Base-by-base conservation (phyloP, 2,329 filamentous ascomycete species). In the Cladosporium sphaerospermum region DNA sequence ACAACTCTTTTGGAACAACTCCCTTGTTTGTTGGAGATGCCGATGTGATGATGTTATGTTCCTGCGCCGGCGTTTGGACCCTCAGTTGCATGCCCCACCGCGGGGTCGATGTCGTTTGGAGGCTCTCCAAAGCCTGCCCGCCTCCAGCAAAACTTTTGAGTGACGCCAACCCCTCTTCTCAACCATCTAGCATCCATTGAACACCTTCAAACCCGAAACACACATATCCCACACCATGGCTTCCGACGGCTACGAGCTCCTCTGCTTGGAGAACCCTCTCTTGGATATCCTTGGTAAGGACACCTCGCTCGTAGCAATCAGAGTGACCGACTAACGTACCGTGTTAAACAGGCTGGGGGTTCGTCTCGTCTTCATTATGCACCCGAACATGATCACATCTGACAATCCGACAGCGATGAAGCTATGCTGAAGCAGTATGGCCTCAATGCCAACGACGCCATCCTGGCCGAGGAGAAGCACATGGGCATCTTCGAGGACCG, bases 251-350 rank as follows among this genome's bases (percentile, higher is more conserved):
- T 97, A 86, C 77, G 80, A 88, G 73, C 86, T 99, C 67, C 81
- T 97, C 68, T 93, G 87, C 75, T 77, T 99, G 67, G 93, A 96
- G 85, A 99, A 99, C 75, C 93, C 93, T 72, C 85, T 99, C 65
- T 87, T 99, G 66, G 92, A 99, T 71, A 99, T 99, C 72, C 92
- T 96, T 76, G 93, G 86, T 64, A 51, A 10, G 40, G 28, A 14
- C 11, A 13, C n/a, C 47, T 18, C 31, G n/a, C 39, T 32, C 18
- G 37, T 14, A 18, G 32, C 14, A 10, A 16, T 16, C 44, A 49
- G 50, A 44, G 42, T 28, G 55, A 47, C 41, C 37, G 18, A 45
- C 34, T 45, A 14, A 43, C 54, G 54, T 54, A 48, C 45, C 45
- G 14, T 23, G 28, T 41, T 34, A 19, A 51, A 49, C 36, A 48